Conservation (phyloP, 768 basidiomycete genomes). For the Boletus sp. region DNA sequence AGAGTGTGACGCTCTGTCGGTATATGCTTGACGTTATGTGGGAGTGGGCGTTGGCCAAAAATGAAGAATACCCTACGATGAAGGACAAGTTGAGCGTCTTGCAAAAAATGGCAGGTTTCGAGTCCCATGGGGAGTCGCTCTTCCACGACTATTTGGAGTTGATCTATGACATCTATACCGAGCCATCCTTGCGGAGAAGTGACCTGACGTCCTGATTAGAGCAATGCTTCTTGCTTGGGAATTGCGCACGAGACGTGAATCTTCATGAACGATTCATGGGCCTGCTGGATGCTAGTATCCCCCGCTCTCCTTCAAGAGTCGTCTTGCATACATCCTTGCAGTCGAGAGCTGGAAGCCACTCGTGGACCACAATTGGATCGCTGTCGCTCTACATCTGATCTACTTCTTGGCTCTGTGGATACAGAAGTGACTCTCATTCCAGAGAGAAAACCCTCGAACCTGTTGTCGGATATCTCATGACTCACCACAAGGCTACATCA, state of each 20-base stretch:
- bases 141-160: constrained; percentile 84
- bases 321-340: constrained; percentile 86
- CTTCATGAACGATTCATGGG: constrained; percentile 87
- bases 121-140: constrained; percentile 71
- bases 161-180: constrained; percentile 93
- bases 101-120: constrained; percentile 84
- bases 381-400: constrained; percentile 85
- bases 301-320: constrained; percentile 75
- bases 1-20: constrained; percentile 71
- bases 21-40: constrained; percentile 84
- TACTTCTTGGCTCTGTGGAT: constrained; percentile 78
- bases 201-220: constrained; percentile 94
- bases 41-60: constrained; percentile 86
- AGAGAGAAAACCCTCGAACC: constrained; percentile 40
- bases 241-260: constrained; percentile 73
- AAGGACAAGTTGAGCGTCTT: constrained; percentile 93
- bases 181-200: constrained; percentile 79
- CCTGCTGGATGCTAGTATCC: constrained; percentile 84
- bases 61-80: constrained; percentile 85
- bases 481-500: constrained; percentile 45
- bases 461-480: constrained; percentile 36
- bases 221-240: constrained; percentile 89
- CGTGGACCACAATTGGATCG: constrained; percentile 92
- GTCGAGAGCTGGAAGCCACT: constrained; percentile 95
- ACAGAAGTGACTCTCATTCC: constrained; percentile 40